Evolutionary conservation across 2,329 filamentous ascomycete species (phyloP).

Genomic region (Lizonia empirigonia): DNA sequence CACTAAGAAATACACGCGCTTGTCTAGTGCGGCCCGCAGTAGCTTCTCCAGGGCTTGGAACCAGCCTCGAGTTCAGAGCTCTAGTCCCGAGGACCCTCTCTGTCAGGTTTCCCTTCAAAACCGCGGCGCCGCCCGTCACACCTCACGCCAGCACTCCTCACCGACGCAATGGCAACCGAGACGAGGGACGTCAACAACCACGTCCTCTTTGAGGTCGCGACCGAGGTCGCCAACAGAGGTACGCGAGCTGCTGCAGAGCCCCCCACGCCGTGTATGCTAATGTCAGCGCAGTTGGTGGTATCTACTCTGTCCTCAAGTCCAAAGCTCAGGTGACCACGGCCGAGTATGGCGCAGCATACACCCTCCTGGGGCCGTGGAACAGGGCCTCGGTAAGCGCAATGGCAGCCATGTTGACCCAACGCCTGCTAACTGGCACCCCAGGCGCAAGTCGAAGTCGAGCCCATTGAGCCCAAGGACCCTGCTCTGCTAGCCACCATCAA

Average conservation of each 20-base stretch:
- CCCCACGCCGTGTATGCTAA: constrained; percentile 22
- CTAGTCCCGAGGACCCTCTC: constrained; percentile 25
- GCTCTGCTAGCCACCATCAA: constrained; percentile 82
- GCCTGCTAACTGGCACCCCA: constrained; percentile 48
- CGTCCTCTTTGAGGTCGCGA: constrained; percentile 94
- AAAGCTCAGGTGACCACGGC: constrained; percentile 97
- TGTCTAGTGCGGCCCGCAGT: constrained; percentile 40
- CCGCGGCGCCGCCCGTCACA: constrained; percentile 15
- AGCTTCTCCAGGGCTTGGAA: constrained; percentile 19
- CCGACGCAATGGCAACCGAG: constrained; percentile 36
- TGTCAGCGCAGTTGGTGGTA: constrained; percentile 78
- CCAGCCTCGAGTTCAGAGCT: constrained; percentile 19
- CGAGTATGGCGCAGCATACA: constrained; percentile 98
- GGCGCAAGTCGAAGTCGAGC: constrained; percentile 98
- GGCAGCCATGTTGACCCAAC: constrained; percentile 1
- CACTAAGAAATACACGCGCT: constrained; percentile 28
- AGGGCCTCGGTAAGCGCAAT: constrained; percentile 73
- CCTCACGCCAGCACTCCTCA: constrained; percentile 9
- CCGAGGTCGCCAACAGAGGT: constrained; percentile 97
- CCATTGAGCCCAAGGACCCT: constrained; percentile 80
- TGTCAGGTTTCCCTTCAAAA: constrained; percentile 23
- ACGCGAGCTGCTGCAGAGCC: constrained; percentile 38
- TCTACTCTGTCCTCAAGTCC: constrained; percentile 99
- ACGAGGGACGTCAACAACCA: constrained; percentile 86
- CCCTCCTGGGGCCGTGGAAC: constrained; percentile 92